A percentile compares a stretch with the other conserved stretches of the same genome.
phyloP scores from a whole-genome alignment of 148 eudicot species.

The Fagopyrum tataricum region DNA sequence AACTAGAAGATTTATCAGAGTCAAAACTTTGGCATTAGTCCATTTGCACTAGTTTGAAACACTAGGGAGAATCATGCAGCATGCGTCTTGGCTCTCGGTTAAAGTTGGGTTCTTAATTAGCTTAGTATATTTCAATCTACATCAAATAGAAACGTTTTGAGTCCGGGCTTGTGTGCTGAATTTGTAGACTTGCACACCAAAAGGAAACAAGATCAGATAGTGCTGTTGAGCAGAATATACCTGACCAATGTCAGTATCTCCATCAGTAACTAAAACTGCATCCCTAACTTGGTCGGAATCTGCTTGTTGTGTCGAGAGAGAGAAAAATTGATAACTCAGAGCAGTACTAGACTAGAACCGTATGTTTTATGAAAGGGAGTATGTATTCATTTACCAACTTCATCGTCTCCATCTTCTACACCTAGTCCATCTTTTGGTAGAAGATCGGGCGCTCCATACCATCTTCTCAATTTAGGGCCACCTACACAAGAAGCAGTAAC shows the following conservation, averaged over 20 bases:
- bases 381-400: slow-evolving; percentile 23
- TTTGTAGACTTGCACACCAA: background rate
- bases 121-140: background rate
- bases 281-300: slow-evolving; percentile 66
- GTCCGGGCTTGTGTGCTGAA: background rate
- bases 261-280: slow-evolving; percentile 88
- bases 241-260: slow-evolving; percentile 94
- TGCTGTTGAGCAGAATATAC: slow-evolving; percentile 25
- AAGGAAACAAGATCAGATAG: background rate
- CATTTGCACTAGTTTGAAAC: background rate
- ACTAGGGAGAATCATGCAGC: background rate
- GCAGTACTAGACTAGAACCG: background rate
- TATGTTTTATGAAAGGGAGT: background rate
- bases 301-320: slow-evolving; percentile 16
- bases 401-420: slow-evolving; percentile 36
- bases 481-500: slow-evolving; percentile 30
- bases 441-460: slow-evolving; percentile 96
- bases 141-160: background rate
- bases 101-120: background rate
- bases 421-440: slow-evolving; percentile 57
- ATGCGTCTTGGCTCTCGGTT: background rate
- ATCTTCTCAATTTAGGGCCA: slow-evolving; percentile 91
- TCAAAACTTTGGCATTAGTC: background rate
- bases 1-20: background rate
- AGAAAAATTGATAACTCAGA: background rate